Conservation (phyloP, 2,329 filamentous ascomycete genomes). For the Trichoderma guizhouense region DNA sequence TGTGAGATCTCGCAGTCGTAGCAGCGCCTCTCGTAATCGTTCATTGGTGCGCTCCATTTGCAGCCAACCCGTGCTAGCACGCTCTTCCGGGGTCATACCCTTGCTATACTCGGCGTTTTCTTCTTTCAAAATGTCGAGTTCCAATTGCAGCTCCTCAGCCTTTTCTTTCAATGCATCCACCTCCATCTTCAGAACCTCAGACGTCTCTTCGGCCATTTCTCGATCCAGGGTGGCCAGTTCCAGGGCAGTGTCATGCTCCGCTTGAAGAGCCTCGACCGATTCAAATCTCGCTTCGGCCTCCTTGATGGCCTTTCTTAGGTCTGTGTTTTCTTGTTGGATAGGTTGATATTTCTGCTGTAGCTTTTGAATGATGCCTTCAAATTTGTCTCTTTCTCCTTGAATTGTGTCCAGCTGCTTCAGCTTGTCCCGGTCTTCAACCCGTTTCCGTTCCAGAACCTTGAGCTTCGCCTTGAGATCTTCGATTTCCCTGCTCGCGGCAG, state of each 20-base stretch:
- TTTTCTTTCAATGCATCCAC: conserved; percentile 72
- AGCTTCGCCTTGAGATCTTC: conserved; percentile 89
- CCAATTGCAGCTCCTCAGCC: conserved; percentile 79
- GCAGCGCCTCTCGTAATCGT: conserved; percentile 76
- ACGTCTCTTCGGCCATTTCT: conserved; percentile 94
- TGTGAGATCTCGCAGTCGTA: conserved; percentile 81
- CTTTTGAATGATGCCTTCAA: conserved; percentile 83
- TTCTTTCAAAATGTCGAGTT: conserved; percentile 80
- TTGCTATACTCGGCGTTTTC: conserved; percentile 82
- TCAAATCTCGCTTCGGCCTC: conserved; percentile 69
- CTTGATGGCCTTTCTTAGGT: conserved; percentile 73
- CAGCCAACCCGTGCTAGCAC: conserved; percentile 80
- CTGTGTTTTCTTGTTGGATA: conserved; percentile 73
- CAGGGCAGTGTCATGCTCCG: conserved; percentile 78
- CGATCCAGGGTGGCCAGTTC: conserved; percentile 87
- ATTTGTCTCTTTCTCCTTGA: conserved; percentile 72
- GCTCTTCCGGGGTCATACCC: conserved; percentile 85
- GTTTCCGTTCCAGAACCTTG: conserved; percentile 81
- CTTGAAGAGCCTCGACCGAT: conserved; percentile 66
- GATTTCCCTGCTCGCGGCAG: conserved; percentile 62
- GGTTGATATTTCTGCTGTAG: conserved; percentile 85
- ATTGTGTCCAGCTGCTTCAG: conserved; percentile 74
- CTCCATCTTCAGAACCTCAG: conserved; percentile 77
- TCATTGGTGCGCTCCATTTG: conserved; percentile 92
- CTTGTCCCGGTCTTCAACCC: conserved; percentile 79